Percentiles rank a stretch among this genome's conserved stretches.
These are phyloP conservation scores for Nannizzia gypsea DNA, from an alignment of 2,329 filamentous ascomycete genomes.

Conservation along the genomic window DNA sequence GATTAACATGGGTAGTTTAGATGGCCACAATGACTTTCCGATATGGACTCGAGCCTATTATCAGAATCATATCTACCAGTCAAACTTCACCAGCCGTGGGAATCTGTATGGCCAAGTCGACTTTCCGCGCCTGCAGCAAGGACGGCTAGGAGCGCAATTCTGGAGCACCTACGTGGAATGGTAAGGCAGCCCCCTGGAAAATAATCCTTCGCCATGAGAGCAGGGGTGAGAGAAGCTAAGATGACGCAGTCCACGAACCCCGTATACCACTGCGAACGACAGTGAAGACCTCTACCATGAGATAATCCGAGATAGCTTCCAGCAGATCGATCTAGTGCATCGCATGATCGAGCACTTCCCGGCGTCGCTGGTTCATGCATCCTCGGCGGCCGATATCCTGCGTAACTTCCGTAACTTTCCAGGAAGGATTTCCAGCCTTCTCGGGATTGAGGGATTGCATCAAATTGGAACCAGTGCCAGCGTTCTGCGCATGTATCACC, in stretches of 20 bases:
- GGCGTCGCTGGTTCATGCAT: conserved; percentile 46
- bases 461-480: conserved; percentile 71
- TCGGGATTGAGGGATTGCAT: conserved; percentile 79
- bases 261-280: not conserved
- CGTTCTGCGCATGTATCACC: conserved; percentile 60
- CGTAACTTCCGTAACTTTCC: conserved; percentile 51
- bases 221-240: not conserved
- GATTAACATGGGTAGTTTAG: conserved; percentile 32
- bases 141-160: conserved; percentile 63
- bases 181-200: conserved; percentile 26
- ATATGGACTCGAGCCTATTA: conserved; percentile 56
- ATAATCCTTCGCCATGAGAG: too few relatives aligned
- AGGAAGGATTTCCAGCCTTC: conserved; percentile 59
- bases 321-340: conserved; percentile 62
- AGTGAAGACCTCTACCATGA: conserved; percentile 17
- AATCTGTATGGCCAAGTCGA: conserved; percentile 63
- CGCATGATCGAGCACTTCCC: conserved; percentile 55
- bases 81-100: conserved; percentile 59
- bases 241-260: not conserved
- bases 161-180: conserved; percentile 76
- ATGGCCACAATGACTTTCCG: conserved; percentile 83
- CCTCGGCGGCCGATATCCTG: conserved; percentile 46
- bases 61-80: conserved; percentile 64
- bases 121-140: conserved; percentile 58
- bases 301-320: conserved; percentile 48